Evolutionary conservation across 2,329 filamentous ascomycete species (phyloP).

Genomic region (Coniochaeta ligniaria): DNA sequence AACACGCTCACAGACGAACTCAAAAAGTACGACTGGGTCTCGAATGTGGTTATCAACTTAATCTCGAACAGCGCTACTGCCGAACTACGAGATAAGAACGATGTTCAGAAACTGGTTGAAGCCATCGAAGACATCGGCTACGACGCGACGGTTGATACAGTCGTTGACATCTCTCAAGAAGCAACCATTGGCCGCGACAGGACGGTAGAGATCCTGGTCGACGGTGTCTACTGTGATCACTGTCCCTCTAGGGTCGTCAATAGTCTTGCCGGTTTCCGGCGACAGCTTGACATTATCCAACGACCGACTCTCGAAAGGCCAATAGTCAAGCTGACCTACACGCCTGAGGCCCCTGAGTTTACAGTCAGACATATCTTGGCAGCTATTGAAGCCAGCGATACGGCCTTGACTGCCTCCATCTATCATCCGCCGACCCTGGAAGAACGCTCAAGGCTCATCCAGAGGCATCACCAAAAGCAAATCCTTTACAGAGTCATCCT

Average conservation of each 20-base stretch:
- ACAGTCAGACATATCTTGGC: constrained; percentile 70
- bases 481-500: constrained; percentile 66
- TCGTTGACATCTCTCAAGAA: constrained; percentile 28
- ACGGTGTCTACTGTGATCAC: constrained; percentile 69
- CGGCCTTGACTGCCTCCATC: constrained; percentile 59
- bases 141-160: constrained; percentile 51
- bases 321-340: constrained; percentile 64
- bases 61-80: constrained; percentile 61
- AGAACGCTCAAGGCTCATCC: constrained; percentile 69
- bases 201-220: constrained; percentile 57
- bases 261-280: constrained; percentile 45
- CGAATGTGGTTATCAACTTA: constrained; percentile 53
- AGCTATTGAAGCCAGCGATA: constrained; percentile 59
- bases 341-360: constrained; percentile 58
- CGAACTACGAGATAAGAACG: constrained; percentile 37
- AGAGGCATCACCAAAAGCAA: constrained; percentile 59
- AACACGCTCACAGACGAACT: constrained; percentile 56
- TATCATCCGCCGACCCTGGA: constrained; percentile 79
- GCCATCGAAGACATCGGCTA: constrained; percentile 59
- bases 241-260: constrained; percentile 55
- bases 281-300: constrained; percentile 43
- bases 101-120: constrained; percentile 41
- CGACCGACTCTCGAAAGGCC: constrained; percentile 54
- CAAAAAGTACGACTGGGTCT: constrained; percentile 49
- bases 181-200: constrained; percentile 29